Evolutionary conservation across 2,329 filamentous ascomycete genomes (phyloP).

Genomic region (Annulohypoxylon truncatum): DNA sequence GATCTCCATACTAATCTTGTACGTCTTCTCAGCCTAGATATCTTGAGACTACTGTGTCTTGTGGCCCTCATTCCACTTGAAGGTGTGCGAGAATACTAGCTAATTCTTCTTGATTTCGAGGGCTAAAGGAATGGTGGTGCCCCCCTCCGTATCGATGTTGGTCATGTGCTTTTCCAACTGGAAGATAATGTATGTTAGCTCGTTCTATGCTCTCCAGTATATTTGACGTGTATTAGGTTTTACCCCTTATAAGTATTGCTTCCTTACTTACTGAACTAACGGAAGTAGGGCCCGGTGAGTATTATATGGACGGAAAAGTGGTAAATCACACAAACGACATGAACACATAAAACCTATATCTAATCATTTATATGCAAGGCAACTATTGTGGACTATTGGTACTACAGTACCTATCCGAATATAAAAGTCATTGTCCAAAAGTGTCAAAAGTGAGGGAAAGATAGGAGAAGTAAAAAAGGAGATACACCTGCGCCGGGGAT

Average conservation of each 20-base stretch:
- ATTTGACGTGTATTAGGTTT: too few relatives aligned
- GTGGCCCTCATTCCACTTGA: slow-evolving; percentile 11
- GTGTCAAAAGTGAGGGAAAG: too few relatives aligned
- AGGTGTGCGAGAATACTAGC: slow-evolving; percentile 27
- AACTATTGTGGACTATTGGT: too few relatives aligned
- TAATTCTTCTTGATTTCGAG: slow-evolving; percentile 28
- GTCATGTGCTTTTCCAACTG: slow-evolving; percentile 38
- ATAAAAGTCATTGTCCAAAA: too few relatives aligned
- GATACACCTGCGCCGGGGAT: slow-evolving; percentile 30
- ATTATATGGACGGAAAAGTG: too few relatives aligned
- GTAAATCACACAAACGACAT: too few relatives aligned
- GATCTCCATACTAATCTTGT: slow-evolving; percentile 37
- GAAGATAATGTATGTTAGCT: slow-evolving; percentile 18
- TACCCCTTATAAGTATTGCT: too few relatives aligned
- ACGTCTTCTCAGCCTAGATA: slow-evolving; percentile 19
- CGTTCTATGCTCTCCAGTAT: not conserved
- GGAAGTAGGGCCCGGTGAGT: too few relatives aligned
- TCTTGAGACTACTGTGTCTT: slow-evolving; percentile 29
- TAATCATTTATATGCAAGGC: too few relatives aligned
- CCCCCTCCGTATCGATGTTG: slow-evolving; percentile 27
- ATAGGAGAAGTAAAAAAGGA: not conserved
- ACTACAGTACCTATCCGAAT: too few relatives aligned
- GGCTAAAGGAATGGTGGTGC: slow-evolving; percentile 35
- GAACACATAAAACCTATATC: too few relatives aligned
- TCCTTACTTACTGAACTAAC: too few relatives aligned